Evolutionary conservation across 1,139 yeast genomes (phyloP), one percentile per base, ranked within the genome.

Genomic region (Diutina mesorugosa): DNA sequence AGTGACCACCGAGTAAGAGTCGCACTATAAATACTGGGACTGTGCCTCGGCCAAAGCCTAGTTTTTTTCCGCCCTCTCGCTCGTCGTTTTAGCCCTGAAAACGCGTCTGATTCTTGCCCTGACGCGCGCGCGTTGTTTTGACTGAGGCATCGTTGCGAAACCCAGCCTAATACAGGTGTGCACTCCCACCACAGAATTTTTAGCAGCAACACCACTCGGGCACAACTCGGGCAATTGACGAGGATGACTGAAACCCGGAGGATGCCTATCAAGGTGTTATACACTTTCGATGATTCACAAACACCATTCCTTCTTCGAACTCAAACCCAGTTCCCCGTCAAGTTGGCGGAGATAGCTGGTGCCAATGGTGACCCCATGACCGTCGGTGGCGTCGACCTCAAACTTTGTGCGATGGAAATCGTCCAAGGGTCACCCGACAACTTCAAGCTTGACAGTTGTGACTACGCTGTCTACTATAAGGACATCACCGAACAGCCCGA

Each of bases 401-500:
- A 72, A 60, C 69, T 70, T 56, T 83, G 86, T 61, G 69, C 81
- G 18, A 73, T 72, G 56, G 81, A 83, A 55, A 73, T 83, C 32
- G 67, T 78, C 57, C 68, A 69, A 52, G 72, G 81, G 55, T 80
- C 85, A 18, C 87, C 87, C 3, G 88, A 83, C 62, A 76, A 80
- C 67, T 82, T 77, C 69, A 72, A 66, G 58, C 73, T 74, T 58
- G 68, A 71, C 26, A 58, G 71, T 1, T 73, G 73, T 58, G 93
- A 86, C 64, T 85, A 83, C 65, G 87, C 87, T 50, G 81, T 86
- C 21, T 86, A 86, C 67, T 84, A 83, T 61, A 84, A 82, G 63
- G 93, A 86, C 65, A 78, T 85, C 55, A 80, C 87, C 41, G 93
- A 86, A 66, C 80, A 76, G 63, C 82, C 81, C 6, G 89, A 84